Evolutionary conservation across 768 basidiomycete genomes (phyloP), one percentile per base, ranked within the genome.

Genomic region (Lanmaoa pseudosensibilis): DNA sequence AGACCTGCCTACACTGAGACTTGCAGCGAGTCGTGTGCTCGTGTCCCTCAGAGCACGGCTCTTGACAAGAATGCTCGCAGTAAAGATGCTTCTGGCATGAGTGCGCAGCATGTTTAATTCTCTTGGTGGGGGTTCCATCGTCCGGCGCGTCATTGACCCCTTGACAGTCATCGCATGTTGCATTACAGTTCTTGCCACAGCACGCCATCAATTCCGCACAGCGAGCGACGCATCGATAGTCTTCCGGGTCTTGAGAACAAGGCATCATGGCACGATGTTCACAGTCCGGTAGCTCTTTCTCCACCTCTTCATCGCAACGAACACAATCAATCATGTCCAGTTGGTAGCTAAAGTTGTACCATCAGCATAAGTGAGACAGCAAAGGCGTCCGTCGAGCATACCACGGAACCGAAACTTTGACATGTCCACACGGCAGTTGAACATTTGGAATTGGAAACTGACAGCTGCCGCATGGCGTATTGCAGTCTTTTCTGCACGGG

Each of bases 351-450:
- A 4, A 47, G 43, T 2, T 8, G 41, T n/a, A 49, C 11, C 0
- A 19, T 57, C 18, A 58, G 40, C 27, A 9, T 4, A 47, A 39
- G 30, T 10, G 54, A 27, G 52, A 46, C 9, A 25, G 51, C 1
- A 16, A 44, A 27, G 5, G 13, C 1, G 11, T 21, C 1, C 15
- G 2, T 15, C 4, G 21, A 38, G 60, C 78, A 47, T 61, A 86
- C 85, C 86, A 88, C 25, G 75, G 70, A 41, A 85, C 75, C 0
- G 71, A 69, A 13, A 59, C 12, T 18, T 68, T 73, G 27, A 63
- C 51, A 65, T 88, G 87, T 2, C 84, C 83, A 58, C 87, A 89
- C 0, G 85, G 83, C 18, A 89, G 73, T 32, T 53, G 25, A 13
- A 88, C 77, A 2, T 78, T 64, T 4, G 68, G 63, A 16, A 84